Evolutionary conservation across 164 flowering plant genomes (phyloP), one percentile per base, ranked within the genome.

Genomic region (Umbilicus rupestris): DNA sequence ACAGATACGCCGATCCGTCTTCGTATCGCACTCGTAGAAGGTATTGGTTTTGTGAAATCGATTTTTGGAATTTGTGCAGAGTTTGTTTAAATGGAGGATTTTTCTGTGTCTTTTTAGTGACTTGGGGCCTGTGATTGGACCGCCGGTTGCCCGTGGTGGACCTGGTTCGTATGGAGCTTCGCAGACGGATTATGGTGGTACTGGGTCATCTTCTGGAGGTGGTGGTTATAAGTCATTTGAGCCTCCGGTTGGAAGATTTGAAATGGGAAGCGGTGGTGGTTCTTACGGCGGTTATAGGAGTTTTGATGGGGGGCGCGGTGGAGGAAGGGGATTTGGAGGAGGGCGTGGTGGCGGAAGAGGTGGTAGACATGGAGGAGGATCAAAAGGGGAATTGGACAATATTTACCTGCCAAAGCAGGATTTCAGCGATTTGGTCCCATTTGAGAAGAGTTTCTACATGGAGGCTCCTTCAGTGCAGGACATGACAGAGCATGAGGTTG

Each of bases 21-120:
- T 87, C 96, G 29, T 92, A 86, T 78, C 90, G 96, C 16, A 84
- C 85, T 12, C 83, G 97, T 26, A 79, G 92, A 73, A 85, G 90
- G 97, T 86, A 73, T 29, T 20, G 31, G 28, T 29, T 47, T 14
- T 33, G 30, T 11, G 0, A 4, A 19, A 19, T 45, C 29, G 35
- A 17, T 39, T 22, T 28, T 3, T 26, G 16, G 41, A 24, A 10
- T 2, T 62, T n/a, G 2, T 19, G 15, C 63, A 29, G 72, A 20
- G 1, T 37, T 16, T 46, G 62, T 26, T 28, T 63, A 39, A 30
- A n/a, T 52, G 30, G 26, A 5, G 35, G 10, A 28, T 29, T 24
- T 14, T 24, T 26, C 7, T 37, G 9, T 55, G 55, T 4, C 41
- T 66, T 60, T 62, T 83, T 16, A 65, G 77, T 68, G 80, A 67